These are phyloP conservation scores for Fusarium heterosporum DNA, from an alignment of 2,329 filamentous ascomycete genomes.

Conservation along the genomic window DNA sequence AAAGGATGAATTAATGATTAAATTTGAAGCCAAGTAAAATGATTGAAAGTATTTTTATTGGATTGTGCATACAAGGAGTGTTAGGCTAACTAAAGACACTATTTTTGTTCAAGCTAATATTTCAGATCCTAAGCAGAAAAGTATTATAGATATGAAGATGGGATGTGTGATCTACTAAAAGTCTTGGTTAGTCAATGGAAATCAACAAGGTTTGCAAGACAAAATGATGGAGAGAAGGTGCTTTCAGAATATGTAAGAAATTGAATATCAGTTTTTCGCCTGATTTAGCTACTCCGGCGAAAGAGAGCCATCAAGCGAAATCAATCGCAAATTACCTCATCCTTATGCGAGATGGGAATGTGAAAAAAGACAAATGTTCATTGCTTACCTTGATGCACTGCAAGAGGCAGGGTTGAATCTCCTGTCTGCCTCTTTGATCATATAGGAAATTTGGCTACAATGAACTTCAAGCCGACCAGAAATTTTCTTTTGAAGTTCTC, in stretches of 20 bases:
- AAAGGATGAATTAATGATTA: constrained; percentile 33
- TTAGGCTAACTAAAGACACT: too few species aligned
- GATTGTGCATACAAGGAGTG: too few species aligned
- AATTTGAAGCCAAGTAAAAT: neutral
- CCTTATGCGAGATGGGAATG: constrained; percentile 59
- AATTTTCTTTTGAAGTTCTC: constrained; percentile 48
- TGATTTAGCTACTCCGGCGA: constrained; percentile 90
- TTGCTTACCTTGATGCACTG: constrained; percentile 48
- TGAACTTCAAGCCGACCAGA: constrained; percentile 13
- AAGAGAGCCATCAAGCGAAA: constrained; percentile 82
- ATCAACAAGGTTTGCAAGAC: constrained; percentile 41
- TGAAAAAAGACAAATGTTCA: constrained; percentile 4
- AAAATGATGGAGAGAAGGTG: constrained; percentile 18
- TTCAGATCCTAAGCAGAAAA: neutral
- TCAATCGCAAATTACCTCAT: constrained; percentile 99
- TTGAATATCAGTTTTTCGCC: constrained; percentile 83
- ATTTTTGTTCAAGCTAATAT: too few species aligned
- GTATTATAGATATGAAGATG: neutral
- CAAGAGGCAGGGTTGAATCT: neutral
- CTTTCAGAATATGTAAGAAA: constrained; percentile 99
- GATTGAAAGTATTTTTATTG: neutral
- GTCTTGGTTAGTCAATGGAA: constrained; percentile 44
- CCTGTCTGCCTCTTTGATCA: constrained; percentile 39
- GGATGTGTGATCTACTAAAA: constrained; percentile 31
- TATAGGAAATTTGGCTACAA: constrained; percentile 2